These are phyloP conservation scores for Alternaria hordeiaustralica DNA, from an alignment of 2,329 filamentous ascomycete genomes.

Conservation along the genomic window DNA sequence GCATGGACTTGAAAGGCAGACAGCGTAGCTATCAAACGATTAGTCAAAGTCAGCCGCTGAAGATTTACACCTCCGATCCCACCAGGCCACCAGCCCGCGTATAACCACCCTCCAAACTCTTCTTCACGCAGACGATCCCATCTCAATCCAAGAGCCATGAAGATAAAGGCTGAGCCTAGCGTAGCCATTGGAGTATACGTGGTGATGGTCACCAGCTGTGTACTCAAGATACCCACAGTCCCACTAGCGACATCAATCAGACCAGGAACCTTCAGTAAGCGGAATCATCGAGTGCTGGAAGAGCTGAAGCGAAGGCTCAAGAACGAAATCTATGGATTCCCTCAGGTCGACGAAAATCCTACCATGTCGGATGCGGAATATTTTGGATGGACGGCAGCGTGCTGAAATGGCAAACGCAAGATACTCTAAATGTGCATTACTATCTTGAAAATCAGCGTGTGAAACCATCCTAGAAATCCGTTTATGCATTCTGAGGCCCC, in stretches of 20 bases:
- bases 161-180: not conserved
- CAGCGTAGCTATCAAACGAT: not conserved
- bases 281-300: not conserved
- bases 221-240: not conserved
- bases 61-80: not conserved
- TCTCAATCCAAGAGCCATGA: not conserved
- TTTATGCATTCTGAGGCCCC: conserved; percentile 41
- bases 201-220: not conserved
- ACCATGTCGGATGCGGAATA: not conserved
- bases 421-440: not conserved
- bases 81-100: not conserved
- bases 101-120: not conserved
- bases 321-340: not conserved
- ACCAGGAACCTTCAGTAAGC: not conserved
- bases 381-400: not conserved
- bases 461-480: not conserved
- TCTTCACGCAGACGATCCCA: not conserved
- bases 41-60: not conserved
- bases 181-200: not conserved
- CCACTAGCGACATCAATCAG: not conserved
- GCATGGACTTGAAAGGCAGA: not conserved
- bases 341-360: not conserved
- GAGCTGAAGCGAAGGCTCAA: not conserved
- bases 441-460: not conserved
- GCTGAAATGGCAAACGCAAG: not conserved